Evolutionary conservation across 192 early-diverging fungal genomes (phyloP).

Genomic region (Mortierella claussenii): DNA sequence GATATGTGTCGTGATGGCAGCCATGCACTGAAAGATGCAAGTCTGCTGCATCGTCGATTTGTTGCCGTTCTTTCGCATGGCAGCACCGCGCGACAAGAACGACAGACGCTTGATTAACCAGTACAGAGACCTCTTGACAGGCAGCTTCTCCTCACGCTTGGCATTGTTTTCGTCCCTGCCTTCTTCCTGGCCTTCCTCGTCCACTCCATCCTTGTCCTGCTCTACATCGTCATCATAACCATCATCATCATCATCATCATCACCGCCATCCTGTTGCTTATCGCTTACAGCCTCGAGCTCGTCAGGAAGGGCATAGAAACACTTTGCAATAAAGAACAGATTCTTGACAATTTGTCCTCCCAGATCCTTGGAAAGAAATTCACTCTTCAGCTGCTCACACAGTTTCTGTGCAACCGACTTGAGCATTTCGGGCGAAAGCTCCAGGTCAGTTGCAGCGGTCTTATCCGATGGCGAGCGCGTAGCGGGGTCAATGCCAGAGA

Average conservation of each 20-base stretch:
- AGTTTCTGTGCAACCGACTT: conserved; percentile 64
- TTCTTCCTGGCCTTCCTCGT: conserved; percentile 39
- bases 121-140: conserved; percentile 55
- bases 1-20: conserved; percentile 81
- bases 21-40: conserved; percentile 93
- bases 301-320: conserved; percentile 61
- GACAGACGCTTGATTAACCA: conserved; percentile 73
- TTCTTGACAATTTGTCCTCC: conserved; percentile 94
- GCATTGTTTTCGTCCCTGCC: conserved; percentile 37
- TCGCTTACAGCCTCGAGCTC: conserved; percentile 20
- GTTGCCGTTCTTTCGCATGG: conserved; percentile 53
- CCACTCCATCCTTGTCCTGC: conserved; percentile 49
- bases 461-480: conserved; percentile 45
- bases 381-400: conserved; percentile 73
- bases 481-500: conserved; percentile 74
- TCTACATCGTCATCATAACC: conserved; percentile 58
- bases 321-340: conserved; percentile 89
- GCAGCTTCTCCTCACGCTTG: conserved; percentile 23
- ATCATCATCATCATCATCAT: conserved; percentile 27
- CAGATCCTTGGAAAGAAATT: conserved; percentile 76
- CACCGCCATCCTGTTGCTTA: conserved; percentile 35
- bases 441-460: conserved; percentile 23
- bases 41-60: conserved; percentile 67
- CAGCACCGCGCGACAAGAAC: conserved; percentile 72
- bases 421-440: conserved; percentile 55